Conservation (phyloP, 768 basidiomycete genomes). For the Russula emetica region DNA sequence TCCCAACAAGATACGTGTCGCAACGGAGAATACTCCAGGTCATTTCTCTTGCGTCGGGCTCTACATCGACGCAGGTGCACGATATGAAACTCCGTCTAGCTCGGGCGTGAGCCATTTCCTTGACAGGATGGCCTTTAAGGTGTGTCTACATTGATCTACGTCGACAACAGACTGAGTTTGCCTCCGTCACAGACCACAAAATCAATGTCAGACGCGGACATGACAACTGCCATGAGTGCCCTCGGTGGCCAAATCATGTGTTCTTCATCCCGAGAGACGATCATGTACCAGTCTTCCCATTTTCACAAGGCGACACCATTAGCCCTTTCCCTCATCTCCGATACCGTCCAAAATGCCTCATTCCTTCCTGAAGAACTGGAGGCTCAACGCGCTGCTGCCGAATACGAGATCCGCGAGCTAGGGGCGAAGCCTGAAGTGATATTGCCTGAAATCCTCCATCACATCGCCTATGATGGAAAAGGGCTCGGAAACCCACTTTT, state of each 20-base stretch:
- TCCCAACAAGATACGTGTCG: slow-evolving; percentile 87
- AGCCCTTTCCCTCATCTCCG: slow-evolving; percentile 84
- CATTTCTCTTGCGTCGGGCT: slow-evolving; percentile 94
- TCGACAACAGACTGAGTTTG: slow-evolving; percentile 11
- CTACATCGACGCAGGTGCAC: slow-evolving; percentile 88
- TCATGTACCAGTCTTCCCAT: slow-evolving; percentile 97
- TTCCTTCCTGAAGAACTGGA: slow-evolving; percentile 76
- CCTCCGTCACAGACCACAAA: slow-evolving; percentile 57
- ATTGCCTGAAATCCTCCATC: slow-evolving; percentile 85
- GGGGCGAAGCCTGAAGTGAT: slow-evolving; percentile 87
- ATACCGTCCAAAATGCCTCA: slow-evolving; percentile 78
- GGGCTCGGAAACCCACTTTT: slow-evolving; percentile 89
- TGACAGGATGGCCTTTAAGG: slow-evolving; percentile 97
- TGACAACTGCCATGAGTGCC: slow-evolving; percentile 74
- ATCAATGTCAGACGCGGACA: slow-evolving; percentile 66
- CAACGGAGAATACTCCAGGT: slow-evolving; percentile 84
- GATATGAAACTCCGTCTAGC: slow-evolving; percentile 72
- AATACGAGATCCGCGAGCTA: slow-evolving; percentile 88
- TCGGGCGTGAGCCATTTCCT: slow-evolving; percentile 88
- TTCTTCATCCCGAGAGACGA: slow-evolving; percentile 86
- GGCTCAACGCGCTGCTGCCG: slow-evolving; percentile 78
- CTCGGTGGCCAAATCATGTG: slow-evolving; percentile 91
- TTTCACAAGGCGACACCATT: slow-evolving; percentile 78
- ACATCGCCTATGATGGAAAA: slow-evolving; percentile 70
- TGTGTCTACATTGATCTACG: slow-evolving; percentile 33